phyloP scores from a whole-genome alignment of 2,329 filamentous ascomycete species.

The Nemania sp. region DNA sequence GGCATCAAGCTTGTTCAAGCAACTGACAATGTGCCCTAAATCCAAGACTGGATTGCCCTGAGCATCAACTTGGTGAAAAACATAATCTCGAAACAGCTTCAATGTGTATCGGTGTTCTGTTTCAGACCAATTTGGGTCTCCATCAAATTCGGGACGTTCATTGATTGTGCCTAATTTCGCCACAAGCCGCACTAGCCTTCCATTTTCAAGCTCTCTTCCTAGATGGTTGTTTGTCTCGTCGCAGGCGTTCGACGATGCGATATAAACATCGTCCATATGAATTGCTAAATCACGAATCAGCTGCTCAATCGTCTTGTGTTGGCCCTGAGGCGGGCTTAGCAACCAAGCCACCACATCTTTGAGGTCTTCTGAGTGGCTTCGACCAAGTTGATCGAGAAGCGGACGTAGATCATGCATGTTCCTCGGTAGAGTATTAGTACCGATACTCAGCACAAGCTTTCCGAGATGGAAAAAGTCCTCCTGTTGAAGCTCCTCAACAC shows the following conservation, averaged over 20 bases:
- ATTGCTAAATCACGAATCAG: conserved; percentile 79
- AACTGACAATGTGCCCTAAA: conserved; percentile 83
- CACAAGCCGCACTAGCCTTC: conserved; percentile 77
- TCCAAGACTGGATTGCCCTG: conserved; percentile 83
- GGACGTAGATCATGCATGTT: conserved; percentile 66
- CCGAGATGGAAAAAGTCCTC: conserved; percentile 88
- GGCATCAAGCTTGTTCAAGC: conserved; percentile 90
- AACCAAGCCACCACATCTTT: conserved; percentile 84
- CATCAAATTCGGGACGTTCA: conserved; percentile 84
- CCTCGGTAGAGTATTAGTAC: conserved; percentile 65
- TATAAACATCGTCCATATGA: conserved; percentile 75
- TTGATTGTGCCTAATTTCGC: conserved; percentile 85
- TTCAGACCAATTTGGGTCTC: conserved; percentile 82
- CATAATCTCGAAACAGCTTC: conserved; percentile 94
- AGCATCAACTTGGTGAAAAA: conserved; percentile 93
- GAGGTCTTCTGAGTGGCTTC: conserved; percentile 77
- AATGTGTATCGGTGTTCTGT: conserved; percentile 90
- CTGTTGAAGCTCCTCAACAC: conserved; percentile 77
- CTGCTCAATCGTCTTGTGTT: conserved; percentile 73
- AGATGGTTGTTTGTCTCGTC: conserved; percentile 77
- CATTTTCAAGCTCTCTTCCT: conserved; percentile 85
- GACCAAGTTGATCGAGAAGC: conserved; percentile 75
- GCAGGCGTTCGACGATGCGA: conserved; percentile 76
- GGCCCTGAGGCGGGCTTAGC: conserved; percentile 64
- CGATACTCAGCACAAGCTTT: conserved; percentile 79